Conservation (phyloP, 768 basidiomycete genomes). For the Xerocomellus intermedius region DNA sequence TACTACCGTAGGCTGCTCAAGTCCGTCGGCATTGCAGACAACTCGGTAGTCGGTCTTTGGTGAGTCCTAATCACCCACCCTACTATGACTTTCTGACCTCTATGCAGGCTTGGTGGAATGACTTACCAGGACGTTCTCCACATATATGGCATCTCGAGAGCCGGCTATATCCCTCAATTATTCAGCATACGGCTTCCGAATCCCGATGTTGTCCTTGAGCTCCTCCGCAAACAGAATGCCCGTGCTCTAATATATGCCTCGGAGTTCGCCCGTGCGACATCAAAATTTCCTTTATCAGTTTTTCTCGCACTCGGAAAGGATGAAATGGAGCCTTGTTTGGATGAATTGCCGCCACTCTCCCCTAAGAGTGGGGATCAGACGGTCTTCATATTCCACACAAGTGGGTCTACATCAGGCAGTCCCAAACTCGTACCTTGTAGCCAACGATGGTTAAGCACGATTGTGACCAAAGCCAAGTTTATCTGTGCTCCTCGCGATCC, state of each 20-base stretch:
- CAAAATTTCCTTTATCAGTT: constrained; percentile 46
- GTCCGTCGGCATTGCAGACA: constrained; percentile 43
- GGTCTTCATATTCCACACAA: constrained; percentile 75
- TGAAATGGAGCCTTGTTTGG: constrained; percentile 36
- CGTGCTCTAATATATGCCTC: constrained; percentile 64
- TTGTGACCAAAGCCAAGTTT: constrained; percentile 57
- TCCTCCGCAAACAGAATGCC: constrained; percentile 61
- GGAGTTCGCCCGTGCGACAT: constrained; percentile 47
- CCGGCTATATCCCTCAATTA: constrained; percentile 74
- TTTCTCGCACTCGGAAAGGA: constrained; percentile 45
- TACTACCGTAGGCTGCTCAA: constrained; percentile 58
- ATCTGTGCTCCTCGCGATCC: constrained; percentile 48
- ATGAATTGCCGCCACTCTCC: constrained; percentile 45
- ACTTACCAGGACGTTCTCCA: constrained; percentile 69
- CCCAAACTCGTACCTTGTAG: constrained; percentile 77
- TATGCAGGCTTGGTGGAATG: constrained; percentile 66
- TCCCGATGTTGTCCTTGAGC: constrained; percentile 66
- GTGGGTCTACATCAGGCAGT: constrained; percentile 80
- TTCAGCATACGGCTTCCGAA: constrained; percentile 79
- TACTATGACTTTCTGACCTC: constrained; percentile 8
- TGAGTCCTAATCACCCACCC: constrained; percentile 34
- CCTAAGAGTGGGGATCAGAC: constrained; percentile 39
- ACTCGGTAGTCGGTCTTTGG: constrained; percentile 74
- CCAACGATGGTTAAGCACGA: constrained; percentile 63
- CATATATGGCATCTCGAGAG: constrained; percentile 72